A percentile compares a stretch with the other conserved stretches of the same genome.
phyloP scores from a whole-genome alignment of 31 red algal genomes.

The Endocladia muricata region DNA sequence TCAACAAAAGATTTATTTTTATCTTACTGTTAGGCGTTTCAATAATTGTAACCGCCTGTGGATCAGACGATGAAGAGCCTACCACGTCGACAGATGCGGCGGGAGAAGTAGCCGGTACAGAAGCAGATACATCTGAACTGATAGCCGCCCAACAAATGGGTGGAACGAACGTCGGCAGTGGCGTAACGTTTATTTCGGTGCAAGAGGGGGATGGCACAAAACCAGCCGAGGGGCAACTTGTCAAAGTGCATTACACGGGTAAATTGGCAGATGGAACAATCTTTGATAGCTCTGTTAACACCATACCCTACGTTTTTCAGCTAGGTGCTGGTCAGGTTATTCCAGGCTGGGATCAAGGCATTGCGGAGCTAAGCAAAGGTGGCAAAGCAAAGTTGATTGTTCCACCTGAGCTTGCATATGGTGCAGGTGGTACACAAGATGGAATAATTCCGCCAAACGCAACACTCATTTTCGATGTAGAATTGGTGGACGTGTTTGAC shows the following conservation, averaged over 20 bases:
- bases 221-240: too few relatives aligned
- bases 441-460: conserved; percentile 78
- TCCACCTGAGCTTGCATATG: conserved; percentile 86
- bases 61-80: too few relatives aligned
- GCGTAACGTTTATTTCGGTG: too few relatives aligned
- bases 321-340: conserved; percentile 82
- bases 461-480: conserved; percentile 85
- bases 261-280: conserved; percentile 45
- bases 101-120: too few relatives aligned
- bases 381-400: conserved; percentile 62
- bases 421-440: conserved; percentile 64
- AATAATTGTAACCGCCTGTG: too few relatives aligned
- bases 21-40: too few relatives aligned
- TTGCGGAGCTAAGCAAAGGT: conserved; percentile 74
- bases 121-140: too few relatives aligned
- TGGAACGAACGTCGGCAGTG: too few relatives aligned
- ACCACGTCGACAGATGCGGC: too few relatives aligned
- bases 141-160: too few relatives aligned
- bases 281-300: conserved; percentile 35
- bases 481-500: conserved; percentile 68
- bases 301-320: conserved; percentile 45
- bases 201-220: too few relatives aligned
- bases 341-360: conserved; percentile 85
- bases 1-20: too few relatives aligned
- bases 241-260: conserved; percentile 60